Evolutionary conservation across 768 basidiomycete species (phyloP), one percentile per base, ranked within the genome.

Genomic region (Pleurotus citrinopileatus): DNA sequence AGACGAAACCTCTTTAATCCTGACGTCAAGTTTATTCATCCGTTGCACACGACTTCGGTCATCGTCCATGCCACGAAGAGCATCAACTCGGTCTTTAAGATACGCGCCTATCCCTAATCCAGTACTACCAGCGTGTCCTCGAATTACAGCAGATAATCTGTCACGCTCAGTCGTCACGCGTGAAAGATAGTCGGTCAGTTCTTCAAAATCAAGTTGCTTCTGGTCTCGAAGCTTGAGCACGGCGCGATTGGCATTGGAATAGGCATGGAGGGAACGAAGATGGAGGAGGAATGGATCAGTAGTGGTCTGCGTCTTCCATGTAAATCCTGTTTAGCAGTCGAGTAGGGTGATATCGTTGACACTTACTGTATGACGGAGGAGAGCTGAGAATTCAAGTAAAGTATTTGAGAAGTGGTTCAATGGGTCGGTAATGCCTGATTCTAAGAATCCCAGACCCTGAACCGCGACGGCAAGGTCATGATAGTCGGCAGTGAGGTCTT

Each of bases 1-100:
- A n/a, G n/a, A n/a, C n/a, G n/a, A n/a, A n/a, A 92, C 95, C 83
- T 98, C 96, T 70, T 94, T 98, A 61, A 99, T 98, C 77, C 91
- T 95, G 37, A 77, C 67, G 65, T 98, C 97, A 56, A 99, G 69
- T 71, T 96, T 94, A 53, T 83, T 77, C 87, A 97, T 95, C 74
- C 87, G 89, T 69, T 97, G 94, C 20, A 97, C 91, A 42, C 97
- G 77, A 61, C 87, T 91, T 59, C 92, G 79, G 60, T 98, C 94
- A 65, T 96, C 95, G 61, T 98, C 96, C 28, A 88, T 86, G 3
- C 96, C 96, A 9, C 94, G 83, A 26, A 99, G 75, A 19, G 88
- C 86, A 58, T 99, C 97, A 13, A 99, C 90, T 62, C 85, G 83
- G 60, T 98, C 96, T 61, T 93, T 89, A 13, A 98, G 68, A 69